Evolutionary conservation across 2,329 filamentous ascomycete genomes (phyloP).

Genomic region (Didymella exigua): DNA sequence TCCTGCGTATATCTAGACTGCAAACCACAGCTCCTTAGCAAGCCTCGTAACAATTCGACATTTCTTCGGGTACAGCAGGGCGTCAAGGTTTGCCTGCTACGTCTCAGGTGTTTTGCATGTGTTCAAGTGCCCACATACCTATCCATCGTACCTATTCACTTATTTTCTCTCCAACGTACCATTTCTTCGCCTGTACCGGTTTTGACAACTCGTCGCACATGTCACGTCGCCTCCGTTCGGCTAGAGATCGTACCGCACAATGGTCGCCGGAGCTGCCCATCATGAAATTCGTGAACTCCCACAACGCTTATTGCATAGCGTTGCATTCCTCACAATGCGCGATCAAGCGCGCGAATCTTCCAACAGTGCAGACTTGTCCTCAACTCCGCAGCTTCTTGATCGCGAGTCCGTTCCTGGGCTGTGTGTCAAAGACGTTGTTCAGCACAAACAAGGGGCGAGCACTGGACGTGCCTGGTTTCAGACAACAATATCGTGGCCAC

Average conservation of each 20-base stretch:
- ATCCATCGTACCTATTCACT: neutral
- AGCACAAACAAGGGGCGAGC: too few relatives aligned
- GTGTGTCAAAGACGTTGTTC: neutral
- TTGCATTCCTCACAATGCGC: neutral
- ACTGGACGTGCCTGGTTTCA: too few relatives aligned
- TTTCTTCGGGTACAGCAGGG: slow-evolving; percentile 21
- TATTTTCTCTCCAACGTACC: neutral
- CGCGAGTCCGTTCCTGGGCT: too few relatives aligned
- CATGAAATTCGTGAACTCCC: neutral
- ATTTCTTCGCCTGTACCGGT: neutral
- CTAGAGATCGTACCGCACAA: neutral
- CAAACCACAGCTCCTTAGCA: slow-evolving; percentile 4
- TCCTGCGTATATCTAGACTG: slow-evolving; percentile 16
- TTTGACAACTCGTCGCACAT: neutral
- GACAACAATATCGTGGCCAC: neutral
- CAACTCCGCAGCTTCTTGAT: too few relatives aligned
- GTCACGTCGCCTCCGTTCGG: neutral
- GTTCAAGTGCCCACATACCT: neutral
- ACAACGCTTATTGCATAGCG: neutral
- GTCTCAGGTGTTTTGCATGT: neutral
- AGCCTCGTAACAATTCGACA: neutral
- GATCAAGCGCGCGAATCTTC: neutral
- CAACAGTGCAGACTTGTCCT: too few relatives aligned
- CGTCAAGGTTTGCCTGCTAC: slow-evolving; percentile 11
- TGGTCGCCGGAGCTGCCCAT: neutral